Base-by-base conservation (phyloP, 202 grass and related monocot genomes). In the Tripidium arundinaceum region DNA sequence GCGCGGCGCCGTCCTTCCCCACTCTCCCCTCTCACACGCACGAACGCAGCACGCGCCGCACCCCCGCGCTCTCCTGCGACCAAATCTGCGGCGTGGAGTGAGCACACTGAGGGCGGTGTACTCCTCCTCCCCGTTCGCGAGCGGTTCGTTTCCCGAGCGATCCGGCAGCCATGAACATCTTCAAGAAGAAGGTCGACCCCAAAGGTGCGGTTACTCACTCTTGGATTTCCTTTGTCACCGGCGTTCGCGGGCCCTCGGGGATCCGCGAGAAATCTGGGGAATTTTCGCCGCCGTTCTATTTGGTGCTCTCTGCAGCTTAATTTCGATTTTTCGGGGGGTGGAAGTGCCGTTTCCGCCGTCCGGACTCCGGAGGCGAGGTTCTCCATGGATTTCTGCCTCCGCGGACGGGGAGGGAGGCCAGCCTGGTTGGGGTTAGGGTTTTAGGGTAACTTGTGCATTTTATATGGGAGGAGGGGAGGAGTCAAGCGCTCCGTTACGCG, bases 171-270 rank as follows among this genome's bases (percentile, higher is more conserved):
- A 93, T 97, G 90, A 93, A 97, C 69, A 92, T 97, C 79, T 97
- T 97, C 85, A 93, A 83, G 90, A 97, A 93, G 92, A 94, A 94
- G 82, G 86, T 87, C 61, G 84, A 89, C 31, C 90, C 93, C 62
- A 97, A 97, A 97, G 90, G 93, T 93, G 50, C 77, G 74, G 18
- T 16, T 38, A 9, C 72, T 24, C 0, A 1, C 62, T 66, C 50
- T 29, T 67, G 11, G 57, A 69, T 85, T 54, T 19, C 68, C 42
- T 29, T n/a, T n/a, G n/a, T n/a, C n/a, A n/a, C n/a, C n/a, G n/a
- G n/a, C n/a, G n/a, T n/a, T n/a, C n/a, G n/a, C n/a, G n/a, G n/a
- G n/a, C n/a, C n/a, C n/a, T n/a, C 4, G 2, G 1, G 59, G 59
- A 29, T 28, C 26, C 2, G 33, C n/a, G 61, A 26, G 8, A 14